Evolutionary conservation across 2,329 filamentous ascomycete genomes (phyloP).

Genomic region (Xylariaceae sp.): DNA sequence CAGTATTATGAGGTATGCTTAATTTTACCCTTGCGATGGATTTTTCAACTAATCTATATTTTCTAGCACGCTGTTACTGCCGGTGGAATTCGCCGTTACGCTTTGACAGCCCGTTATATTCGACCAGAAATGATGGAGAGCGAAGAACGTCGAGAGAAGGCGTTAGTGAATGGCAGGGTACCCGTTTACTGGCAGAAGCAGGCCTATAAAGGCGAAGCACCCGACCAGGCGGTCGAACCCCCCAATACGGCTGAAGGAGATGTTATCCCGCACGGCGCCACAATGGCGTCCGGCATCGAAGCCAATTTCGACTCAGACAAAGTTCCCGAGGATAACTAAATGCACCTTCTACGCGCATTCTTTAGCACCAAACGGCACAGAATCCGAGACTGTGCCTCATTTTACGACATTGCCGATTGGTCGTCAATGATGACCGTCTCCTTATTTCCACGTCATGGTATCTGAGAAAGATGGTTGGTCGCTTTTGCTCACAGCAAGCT

Average conservation of each 20-base stretch:
- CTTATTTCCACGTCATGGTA: not conserved
- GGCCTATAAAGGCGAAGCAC: conserved; percentile 15
- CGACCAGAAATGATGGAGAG: conserved; percentile 18
- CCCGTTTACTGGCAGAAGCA: conserved; percentile 16
- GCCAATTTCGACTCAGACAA: no score
- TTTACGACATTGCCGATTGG: not conserved
- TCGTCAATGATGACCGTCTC: not conserved
- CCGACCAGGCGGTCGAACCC: not conserved
- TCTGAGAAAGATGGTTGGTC: not conserved
- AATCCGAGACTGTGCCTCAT: not conserved
- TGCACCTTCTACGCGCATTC: no score
- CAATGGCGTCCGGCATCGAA: no score
- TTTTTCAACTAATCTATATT: not conserved
- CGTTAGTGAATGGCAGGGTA: conserved; percentile 14
- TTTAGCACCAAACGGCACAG: not conserved
- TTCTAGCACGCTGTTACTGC: conserved; percentile 18
- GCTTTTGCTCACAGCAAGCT: not conserved
- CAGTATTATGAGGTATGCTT: conserved; percentile 50
- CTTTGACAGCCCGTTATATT: conserved; percentile 21
- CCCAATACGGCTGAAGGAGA: no score
- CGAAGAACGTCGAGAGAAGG: conserved; percentile 7
- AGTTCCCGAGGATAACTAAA: no score
- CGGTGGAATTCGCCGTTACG: conserved; percentile 15
- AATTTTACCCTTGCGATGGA: not conserved
- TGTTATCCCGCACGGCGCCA: no score